These are phyloP conservation scores for Scenedesmus sp. DNA, from an alignment of 163 green algal genomes.

Conservation along the genomic window DNA sequence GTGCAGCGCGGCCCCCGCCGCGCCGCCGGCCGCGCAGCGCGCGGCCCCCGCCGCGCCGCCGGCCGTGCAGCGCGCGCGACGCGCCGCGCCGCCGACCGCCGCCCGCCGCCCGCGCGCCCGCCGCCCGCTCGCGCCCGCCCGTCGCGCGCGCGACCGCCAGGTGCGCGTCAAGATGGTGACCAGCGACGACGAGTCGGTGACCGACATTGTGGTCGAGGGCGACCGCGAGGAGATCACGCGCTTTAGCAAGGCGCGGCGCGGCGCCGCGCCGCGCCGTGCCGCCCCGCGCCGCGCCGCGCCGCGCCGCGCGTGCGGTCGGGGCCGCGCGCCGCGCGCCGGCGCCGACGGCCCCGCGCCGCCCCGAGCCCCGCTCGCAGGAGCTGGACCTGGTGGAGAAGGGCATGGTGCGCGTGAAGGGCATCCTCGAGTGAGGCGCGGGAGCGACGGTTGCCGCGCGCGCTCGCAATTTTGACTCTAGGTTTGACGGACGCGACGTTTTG, in stretches of 20 bases:
- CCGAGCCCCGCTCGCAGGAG: constrained; percentile 68
- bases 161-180: constrained; percentile 97
- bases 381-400: constrained; percentile 94
- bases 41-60: too few relatives aligned
- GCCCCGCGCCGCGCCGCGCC: not conserved
- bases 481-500: too few relatives aligned
- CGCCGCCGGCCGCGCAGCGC: too few relatives aligned
- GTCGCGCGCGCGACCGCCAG: constrained; percentile 43
- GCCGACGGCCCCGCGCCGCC: too few relatives aligned
- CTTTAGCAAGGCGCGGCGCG: constrained; percentile 62
- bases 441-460: too few relatives aligned
- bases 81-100: too few relatives aligned
- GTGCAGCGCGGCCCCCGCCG: too few relatives aligned
- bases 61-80: too few relatives aligned
- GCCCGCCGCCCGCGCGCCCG: too few relatives aligned
- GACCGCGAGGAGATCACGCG: constrained; percentile 87
- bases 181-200: constrained; percentile 85
- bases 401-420: constrained; percentile 96
- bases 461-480: too few relatives aligned
- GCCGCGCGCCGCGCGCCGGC: not conserved
- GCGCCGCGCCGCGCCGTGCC: too few relatives aligned
- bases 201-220: constrained; percentile 94
- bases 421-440: constrained; percentile 79
- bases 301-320: not conserved
- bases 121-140: too few relatives aligned